These are phyloP conservation scores for Gypsophila paniculata DNA, from an alignment of 179 eudicot genomes.

Conservation along the genomic window DNA sequence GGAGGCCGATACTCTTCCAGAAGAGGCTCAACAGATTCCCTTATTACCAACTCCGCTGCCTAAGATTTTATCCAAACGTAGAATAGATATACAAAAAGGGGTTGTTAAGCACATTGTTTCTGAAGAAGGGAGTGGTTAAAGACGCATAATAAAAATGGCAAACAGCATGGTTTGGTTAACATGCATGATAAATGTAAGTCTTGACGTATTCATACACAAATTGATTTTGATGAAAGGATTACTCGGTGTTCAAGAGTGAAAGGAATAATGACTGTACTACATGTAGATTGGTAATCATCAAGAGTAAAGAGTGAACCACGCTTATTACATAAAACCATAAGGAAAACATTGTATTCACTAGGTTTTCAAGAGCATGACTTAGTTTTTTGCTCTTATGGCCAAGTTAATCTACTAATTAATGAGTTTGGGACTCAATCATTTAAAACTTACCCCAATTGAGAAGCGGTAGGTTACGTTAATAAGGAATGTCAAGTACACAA, in stretches of 20 bases:
- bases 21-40: conserved; percentile 84
- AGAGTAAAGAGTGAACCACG: not conserved
- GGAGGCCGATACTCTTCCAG: conserved; percentile 82
- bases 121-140: not conserved
- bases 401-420: not conserved
- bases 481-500: too few species aligned
- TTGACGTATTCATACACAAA: not conserved
- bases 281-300: not conserved
- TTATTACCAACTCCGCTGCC: conserved; percentile 72
- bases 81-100: not conserved
- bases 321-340: not conserved
- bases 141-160: not conserved
- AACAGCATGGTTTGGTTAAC: not conserved
- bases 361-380: not conserved
- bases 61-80: conserved; percentile 27
- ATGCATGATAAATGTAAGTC: not conserved
- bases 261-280: not conserved
- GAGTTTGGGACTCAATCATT: not conserved
- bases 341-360: not conserved
- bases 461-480: not conserved
- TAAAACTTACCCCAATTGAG: not conserved
- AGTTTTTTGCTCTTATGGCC: not conserved
- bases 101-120: not conserved
- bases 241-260: not conserved
- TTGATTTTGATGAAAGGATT: not conserved